phyloP scores from a whole-genome alignment of 164 flowering plant genomes.

The Annona cherimola region DNA sequence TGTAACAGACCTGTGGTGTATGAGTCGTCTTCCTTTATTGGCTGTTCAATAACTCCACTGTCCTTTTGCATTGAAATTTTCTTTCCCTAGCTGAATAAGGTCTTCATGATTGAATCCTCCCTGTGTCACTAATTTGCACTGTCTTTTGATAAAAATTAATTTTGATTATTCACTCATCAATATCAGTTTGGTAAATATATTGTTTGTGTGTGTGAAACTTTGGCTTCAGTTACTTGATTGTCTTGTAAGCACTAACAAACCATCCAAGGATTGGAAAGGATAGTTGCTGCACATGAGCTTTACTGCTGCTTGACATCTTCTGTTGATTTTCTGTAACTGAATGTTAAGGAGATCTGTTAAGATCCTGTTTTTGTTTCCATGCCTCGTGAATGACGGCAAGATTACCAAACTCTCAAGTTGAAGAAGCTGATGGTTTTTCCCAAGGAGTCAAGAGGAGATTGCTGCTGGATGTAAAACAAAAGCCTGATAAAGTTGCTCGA shows the following conservation, averaged over 20 bases:
- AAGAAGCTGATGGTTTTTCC: slow-evolving; percentile 60
- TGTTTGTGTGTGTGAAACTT: no score
- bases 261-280: slow-evolving; percentile 74
- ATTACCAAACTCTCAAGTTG: slow-evolving; percentile 60
- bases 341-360: background rate
- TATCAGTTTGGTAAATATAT: no score
- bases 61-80: background rate
- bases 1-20: background rate
- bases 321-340: background rate
- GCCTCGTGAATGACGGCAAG: slow-evolving; percentile 42
- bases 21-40: background rate
- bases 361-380: background rate
- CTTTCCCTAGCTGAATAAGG: background rate
- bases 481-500: slow-evolving; percentile 96
- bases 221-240: no score
- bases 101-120: no score
- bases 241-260: no score
- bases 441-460: slow-evolving; percentile 85
- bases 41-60: background rate
- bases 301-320: background rate
- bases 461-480: slow-evolving; percentile 79
- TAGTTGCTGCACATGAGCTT: slow-evolving; percentile 75
- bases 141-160: no score
- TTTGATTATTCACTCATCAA: no score
- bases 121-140: no score